Percentiles rank a stretch among this genome's conserved stretches.
These are phyloP conservation scores for Triticum timopheevii DNA, from an alignment of 176 grass and related monocot species.

Conservation along the genomic window DNA sequence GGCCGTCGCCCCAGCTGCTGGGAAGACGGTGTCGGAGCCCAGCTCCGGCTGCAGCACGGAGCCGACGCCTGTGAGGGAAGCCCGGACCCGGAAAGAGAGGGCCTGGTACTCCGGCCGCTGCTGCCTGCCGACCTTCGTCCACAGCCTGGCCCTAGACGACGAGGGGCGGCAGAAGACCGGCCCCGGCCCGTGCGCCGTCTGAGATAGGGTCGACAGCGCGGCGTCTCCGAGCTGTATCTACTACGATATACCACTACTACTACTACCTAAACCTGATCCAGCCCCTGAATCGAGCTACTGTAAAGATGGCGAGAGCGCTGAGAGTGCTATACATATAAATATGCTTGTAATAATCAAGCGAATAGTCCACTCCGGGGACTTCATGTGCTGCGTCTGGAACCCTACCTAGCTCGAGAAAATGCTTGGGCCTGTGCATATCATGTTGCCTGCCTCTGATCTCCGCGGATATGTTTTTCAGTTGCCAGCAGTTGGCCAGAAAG, in stretches of 20 bases:
- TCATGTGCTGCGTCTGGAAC: neutral
- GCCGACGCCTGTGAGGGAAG: slow-evolving; percentile 18
- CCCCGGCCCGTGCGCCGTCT: slow-evolving; percentile 55
- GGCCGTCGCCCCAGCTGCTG: slow-evolving; percentile 15
- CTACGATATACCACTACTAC: neutral
- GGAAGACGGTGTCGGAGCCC: slow-evolving; percentile 22
- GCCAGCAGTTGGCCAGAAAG: neutral
- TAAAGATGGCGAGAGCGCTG: slow-evolving; percentile 31
- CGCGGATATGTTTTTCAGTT: slow-evolving; percentile 14
- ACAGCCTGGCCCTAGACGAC: slow-evolving; percentile 56
- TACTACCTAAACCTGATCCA: slow-evolving; percentile 2
- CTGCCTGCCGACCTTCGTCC: slow-evolving; percentile 67
- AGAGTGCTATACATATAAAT: slow-evolving; percentile 13
- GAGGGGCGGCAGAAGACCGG: slow-evolving; percentile 58
- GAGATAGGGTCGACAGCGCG: neutral
- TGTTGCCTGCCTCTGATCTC: neutral
- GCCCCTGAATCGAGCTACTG: slow-evolving; percentile 39
- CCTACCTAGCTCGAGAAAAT: slow-evolving; percentile 18
- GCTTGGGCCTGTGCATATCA: slow-evolving; percentile 18
- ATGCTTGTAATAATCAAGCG: slow-evolving; percentile 43
- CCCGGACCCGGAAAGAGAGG: slow-evolving; percentile 52
- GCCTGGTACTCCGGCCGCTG: slow-evolving; percentile 54
- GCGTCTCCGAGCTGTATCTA: slow-evolving; percentile 15
- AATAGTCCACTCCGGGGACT: slow-evolving; percentile 14
- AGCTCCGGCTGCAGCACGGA: slow-evolving; percentile 39